Base-by-base conservation (phyloP, 208 protist species). In the Trypanosoma caninum region DNA sequence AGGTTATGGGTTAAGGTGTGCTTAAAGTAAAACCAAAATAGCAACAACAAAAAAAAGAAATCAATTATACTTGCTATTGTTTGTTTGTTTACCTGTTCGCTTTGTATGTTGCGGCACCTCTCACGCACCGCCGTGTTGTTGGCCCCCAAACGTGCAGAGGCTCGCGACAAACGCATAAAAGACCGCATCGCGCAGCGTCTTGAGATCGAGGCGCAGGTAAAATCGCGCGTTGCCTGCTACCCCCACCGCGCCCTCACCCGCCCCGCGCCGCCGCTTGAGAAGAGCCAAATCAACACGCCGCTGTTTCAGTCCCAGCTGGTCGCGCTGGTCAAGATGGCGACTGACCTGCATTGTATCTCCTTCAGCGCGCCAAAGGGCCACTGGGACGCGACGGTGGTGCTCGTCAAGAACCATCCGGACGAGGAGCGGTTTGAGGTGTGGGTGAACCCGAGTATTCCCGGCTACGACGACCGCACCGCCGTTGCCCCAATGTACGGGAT, bases 401-500 rank as follows among this genome's bases (percentile, higher is more conserved):
- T 95, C 9, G 56, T 95, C 37, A 83, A 86, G 54, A 55, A 62
- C 61, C 76, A 70, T 41, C 84, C 85, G 2, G 70, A 88, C 33
- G 78, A 91, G 14, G 37, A 46, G 45, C 66, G 85, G 3, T 95
- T 90, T 59, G 89, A 95, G 48, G 83, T 93, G 61, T 95, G 85
- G 84, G 85, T 93, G 25, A 95, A 93, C 59, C 89, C 89, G 0
- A 65, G 60, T 11, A 78, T 95, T 9, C 80, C 85, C 2, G 81
- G 79, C 30, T 91, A 93, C 59, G 76, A 93, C 45, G 83, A 90
- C 54, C 74, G 69, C 16, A 47, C 74, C 28, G 78, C 84, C 11
- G 69, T 91, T 18, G 89, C 89, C 13, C 78, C 89, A 8, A 92
- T 95, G 89, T 93, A 91, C 52, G 90, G 90, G 40, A 96, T 94